Evolutionary conservation across 805 yeast species (phyloP).

Genomic region (Suhomyces faveliae): DNA sequence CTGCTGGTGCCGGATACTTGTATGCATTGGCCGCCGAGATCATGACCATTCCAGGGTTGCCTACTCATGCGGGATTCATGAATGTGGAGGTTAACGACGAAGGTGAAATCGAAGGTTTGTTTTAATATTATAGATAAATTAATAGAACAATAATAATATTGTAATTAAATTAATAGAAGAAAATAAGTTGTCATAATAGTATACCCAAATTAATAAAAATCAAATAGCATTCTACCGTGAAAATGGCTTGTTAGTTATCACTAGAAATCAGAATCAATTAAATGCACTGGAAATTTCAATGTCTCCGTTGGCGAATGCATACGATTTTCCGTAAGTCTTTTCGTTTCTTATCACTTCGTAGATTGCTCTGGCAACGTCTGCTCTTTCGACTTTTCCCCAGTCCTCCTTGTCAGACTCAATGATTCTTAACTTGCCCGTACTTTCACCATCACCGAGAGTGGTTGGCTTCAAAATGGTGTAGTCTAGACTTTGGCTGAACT

Average conservation of each 20-base stretch:
- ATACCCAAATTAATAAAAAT: no score
- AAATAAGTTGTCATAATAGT: no score
- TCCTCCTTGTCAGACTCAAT: constrained; percentile 21
- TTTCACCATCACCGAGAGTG: constrained; percentile 35
- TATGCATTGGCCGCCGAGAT: constrained; percentile 85
- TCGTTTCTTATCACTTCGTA: constrained; percentile 34
- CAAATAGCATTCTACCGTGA: no score
- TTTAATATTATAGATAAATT: constrained; percentile 37
- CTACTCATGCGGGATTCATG: constrained; percentile 85
- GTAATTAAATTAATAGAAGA: background rate
- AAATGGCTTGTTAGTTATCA: background rate
- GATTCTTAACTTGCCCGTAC: constrained; percentile 42
- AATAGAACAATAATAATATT: background rate
- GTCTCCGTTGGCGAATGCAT: constrained; percentile 46
- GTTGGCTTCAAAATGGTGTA: constrained; percentile 62
- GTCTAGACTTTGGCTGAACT: constrained; percentile 39
- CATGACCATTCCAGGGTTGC: constrained; percentile 83
- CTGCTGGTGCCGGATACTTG: constrained; percentile 81
- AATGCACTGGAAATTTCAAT: constrained; percentile 16
- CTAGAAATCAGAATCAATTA: background rate
- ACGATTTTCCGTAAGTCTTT: constrained; percentile 41
- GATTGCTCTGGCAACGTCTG: constrained; percentile 54
- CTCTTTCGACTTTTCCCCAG: constrained; percentile 39
- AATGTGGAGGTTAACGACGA: constrained; percentile 77
- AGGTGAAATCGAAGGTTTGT: constrained; percentile 91